phyloP scores from a whole-genome alignment of 108 stramenopile species.

The Schizochytrium sp. region DNA sequence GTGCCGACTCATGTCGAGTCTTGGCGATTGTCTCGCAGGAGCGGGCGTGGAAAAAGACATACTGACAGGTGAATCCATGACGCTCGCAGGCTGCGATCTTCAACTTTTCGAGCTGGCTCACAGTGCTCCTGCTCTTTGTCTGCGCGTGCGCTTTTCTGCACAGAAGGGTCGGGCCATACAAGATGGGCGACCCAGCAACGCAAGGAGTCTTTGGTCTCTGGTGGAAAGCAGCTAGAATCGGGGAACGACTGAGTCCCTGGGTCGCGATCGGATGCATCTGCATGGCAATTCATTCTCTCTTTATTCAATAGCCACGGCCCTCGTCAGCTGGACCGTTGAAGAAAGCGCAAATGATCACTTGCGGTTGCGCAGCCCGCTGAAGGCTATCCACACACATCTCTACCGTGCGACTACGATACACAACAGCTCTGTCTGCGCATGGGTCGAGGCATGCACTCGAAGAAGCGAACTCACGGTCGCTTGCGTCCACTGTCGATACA shows the following conservation, averaged over 20 bases:
- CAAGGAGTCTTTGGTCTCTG: slow-evolving; percentile 29
- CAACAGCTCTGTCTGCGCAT: not conserved
- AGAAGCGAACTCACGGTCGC: no score
- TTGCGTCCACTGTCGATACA: no score
- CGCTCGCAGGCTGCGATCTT: slow-evolving; percentile 71
- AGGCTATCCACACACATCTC: not conserved
- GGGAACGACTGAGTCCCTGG: slow-evolving; percentile 42
- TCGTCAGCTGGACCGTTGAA: not conserved
- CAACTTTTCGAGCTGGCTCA: slow-evolving; percentile 80
- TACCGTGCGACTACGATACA: not conserved
- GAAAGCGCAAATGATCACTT: not conserved
- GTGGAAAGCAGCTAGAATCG: slow-evolving; percentile 44
- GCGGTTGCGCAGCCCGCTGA: not conserved
- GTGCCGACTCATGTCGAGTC: no score
- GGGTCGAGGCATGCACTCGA: no score
- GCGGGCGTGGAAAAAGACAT: no score
- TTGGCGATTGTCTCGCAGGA: no score
- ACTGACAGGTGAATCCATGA: no score
- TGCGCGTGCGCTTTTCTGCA: slow-evolving; percentile 81
- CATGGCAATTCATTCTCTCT: slow-evolving; percentile 45
- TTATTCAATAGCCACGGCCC: slow-evolving; percentile 3
- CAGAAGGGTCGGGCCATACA: not conserved
- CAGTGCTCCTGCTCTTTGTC: slow-evolving; percentile 75
- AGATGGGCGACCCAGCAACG: not conserved
- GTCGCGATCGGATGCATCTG: slow-evolving; percentile 31